A percentile compares a stretch with the other conserved stretches of the same genome.
These are phyloP conservation scores for Calocera cornea DNA, from an alignment of 768 basidiomycete species.

Conservation along the genomic window DNA sequence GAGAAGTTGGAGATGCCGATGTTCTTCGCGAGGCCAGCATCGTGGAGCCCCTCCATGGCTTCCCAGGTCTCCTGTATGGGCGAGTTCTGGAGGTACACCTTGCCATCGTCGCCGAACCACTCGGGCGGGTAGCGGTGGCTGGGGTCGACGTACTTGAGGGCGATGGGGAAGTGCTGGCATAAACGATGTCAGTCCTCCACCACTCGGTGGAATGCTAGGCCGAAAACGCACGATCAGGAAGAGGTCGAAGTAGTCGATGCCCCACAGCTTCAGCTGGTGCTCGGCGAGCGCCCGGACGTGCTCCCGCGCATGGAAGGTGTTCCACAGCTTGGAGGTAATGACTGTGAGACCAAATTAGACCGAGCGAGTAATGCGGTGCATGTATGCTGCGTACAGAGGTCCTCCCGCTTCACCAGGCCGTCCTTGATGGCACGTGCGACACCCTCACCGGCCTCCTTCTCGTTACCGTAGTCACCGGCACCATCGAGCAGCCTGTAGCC, in stretches of 20 bases:
- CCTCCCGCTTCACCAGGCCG: conserved; percentile 75
- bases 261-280: conserved; percentile 67
- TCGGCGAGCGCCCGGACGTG: conserved; percentile 43
- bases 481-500: conserved; percentile 82
- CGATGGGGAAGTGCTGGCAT: conserved; percentile 75
- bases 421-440: conserved; percentile 63
- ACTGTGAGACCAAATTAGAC: conserved; percentile 29
- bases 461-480: conserved; percentile 80
- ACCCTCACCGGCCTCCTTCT: conserved; percentile 72
- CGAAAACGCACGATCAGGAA: conserved; percentile 9
- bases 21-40: conserved; percentile 55
- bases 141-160: conserved; percentile 70
- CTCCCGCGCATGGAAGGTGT: conserved; percentile 72
- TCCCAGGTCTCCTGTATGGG: conserved; percentile 74
- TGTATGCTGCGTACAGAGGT: conserved; percentile 47
- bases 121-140: conserved; percentile 63
- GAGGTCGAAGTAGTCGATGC: conserved; percentile 45
- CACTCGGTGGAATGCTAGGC: not conserved
- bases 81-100: conserved; percentile 49
- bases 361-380: not conserved
- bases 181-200: conserved; percentile 35
- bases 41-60: conserved; percentile 67
- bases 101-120: conserved; percentile 61
- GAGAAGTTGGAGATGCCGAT: conserved; percentile 75
- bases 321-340: conserved; percentile 88